These are phyloP conservation scores for Aquilaria yunnanensis DNA, from an alignment of 345 rosid species.

Conservation along the genomic window DNA sequence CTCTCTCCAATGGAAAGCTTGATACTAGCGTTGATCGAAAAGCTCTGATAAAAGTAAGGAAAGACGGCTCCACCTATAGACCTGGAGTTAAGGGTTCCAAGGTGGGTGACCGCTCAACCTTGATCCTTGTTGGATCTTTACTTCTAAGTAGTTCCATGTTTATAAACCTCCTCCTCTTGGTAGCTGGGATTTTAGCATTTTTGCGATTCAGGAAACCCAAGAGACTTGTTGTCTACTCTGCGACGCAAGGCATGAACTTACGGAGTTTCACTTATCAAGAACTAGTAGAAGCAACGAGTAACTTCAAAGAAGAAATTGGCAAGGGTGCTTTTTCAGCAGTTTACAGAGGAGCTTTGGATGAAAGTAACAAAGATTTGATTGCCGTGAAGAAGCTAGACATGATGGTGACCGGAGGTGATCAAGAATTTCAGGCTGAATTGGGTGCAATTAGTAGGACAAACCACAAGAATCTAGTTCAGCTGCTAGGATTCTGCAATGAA, in stretches of 20 bases:
- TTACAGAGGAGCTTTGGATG: constrained; percentile 24
- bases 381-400: constrained; percentile 19
- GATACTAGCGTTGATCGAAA: constrained; percentile 8
- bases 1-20: constrained; percentile 33
- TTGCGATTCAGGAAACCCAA: background rate
- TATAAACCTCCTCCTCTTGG: constrained; percentile 22
- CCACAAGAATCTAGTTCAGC: constrained; percentile 29
- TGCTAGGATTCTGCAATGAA: constrained; percentile 12
- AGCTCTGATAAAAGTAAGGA: constrained; percentile 36
- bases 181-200: background rate
- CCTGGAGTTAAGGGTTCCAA: background rate
- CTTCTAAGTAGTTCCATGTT: constrained; percentile 23
- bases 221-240: background rate
- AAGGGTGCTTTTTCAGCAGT: constrained; percentile 36
- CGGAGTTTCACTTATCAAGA: constrained; percentile 23
- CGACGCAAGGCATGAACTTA: constrained; percentile 8
- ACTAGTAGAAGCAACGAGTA: constrained; percentile 23
- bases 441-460: constrained; percentile 25
- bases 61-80: constrained; percentile 8
- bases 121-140: constrained; percentile 15
- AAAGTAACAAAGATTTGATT: background rate
- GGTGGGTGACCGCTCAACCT: constrained; percentile 7
- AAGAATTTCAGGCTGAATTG: constrained; percentile 31
- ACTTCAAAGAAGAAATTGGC: constrained; percentile 35
- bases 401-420: constrained; percentile 9